A percentile compares a stretch with the other conserved stretches of the same genome.
phyloP scores from a whole-genome alignment of 2,329 filamentous ascomycete genomes.

The Arthroderma sp. region DNA sequence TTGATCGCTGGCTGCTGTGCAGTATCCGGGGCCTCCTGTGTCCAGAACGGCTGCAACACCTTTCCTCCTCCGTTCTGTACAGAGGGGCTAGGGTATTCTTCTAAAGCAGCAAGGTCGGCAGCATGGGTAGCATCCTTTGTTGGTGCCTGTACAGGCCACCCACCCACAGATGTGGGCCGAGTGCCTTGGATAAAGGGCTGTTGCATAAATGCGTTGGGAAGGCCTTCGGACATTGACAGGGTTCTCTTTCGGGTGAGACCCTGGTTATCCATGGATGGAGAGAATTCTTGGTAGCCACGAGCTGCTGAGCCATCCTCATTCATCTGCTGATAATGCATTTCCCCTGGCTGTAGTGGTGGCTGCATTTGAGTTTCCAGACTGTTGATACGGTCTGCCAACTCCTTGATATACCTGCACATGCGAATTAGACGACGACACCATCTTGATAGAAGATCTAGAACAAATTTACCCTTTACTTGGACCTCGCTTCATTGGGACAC shows the following conservation, averaged over 20 bases:
- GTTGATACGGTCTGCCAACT: constrained; percentile 73
- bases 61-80: constrained; percentile 30
- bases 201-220: constrained; percentile 33
- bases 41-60: constrained; percentile 31
- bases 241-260: constrained; percentile 37
- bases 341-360: constrained; percentile 19
- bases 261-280: constrained; percentile 38
- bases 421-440: neutral
- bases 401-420: constrained; percentile 65
- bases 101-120: constrained; percentile 10
- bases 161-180: constrained; percentile 17
- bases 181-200: constrained; percentile 20
- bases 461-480: constrained; percentile 66
- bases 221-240: constrained; percentile 39
- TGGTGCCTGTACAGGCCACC: constrained; percentile 21
- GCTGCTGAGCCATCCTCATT: constrained; percentile 27
- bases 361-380: constrained; percentile 67
- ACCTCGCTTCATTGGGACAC: constrained; percentile 76
- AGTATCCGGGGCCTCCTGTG: constrained; percentile 13
- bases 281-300: constrained; percentile 41
- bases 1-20: constrained; percentile 20
- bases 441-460: neutral
- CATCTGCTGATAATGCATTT: constrained; percentile 34
- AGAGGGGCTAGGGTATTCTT: constrained; percentile 21
- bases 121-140: constrained; percentile 18